Evolutionary conservation across 108 stramenopile genomes (phyloP), one percentile per base, ranked within the genome.

Genomic region (Skeletonema grethae): DNA sequence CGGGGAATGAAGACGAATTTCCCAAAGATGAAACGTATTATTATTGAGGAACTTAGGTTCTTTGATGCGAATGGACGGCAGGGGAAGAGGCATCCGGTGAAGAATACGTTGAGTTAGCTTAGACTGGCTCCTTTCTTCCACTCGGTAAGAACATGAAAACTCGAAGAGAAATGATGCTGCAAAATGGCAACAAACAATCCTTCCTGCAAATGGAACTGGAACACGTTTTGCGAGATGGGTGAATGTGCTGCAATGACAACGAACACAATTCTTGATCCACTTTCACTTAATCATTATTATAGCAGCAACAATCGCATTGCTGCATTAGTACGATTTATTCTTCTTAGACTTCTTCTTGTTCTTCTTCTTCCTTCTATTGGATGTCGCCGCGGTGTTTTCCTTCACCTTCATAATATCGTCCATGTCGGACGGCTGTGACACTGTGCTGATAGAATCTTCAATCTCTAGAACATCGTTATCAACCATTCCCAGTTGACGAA

Each of bases 31-130:
- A 65, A 65, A 38, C 62, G 80, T 13, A 72, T 77, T 56, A 77
- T 76, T 46, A 82, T 82, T 63, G 80, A 81, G 43, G 80, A 81
- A 55, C 61, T 81, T 30, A 55, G 80, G 3, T 81, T 81, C 55
- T 81, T 63, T 65, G 80, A 81, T 66, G 69, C 53, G 2, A 32
- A 81, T 60, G 80, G 74, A 0, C 58, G 74, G 22, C 75, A 75
- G 70, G 75, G 80, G 53, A 72, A 61, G 55, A 75, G 80, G 11
- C 74, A 81, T 72, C 80, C 74, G 38, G 67, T 70, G 18, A 81
- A 70, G 50, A 75, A 76, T 58, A 77, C 76, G 3, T 29, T 75
- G 45, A 75, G 73, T 50, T 66, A 67, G n/a, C n/a, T n/a, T n/a
- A 41, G 34, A 1, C 25, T 61, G 34, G 25, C 25, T 28, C 34